phyloP scores from a whole-genome alignment of 768 basidiomycete species.

The Infundibulicybe gibba region DNA sequence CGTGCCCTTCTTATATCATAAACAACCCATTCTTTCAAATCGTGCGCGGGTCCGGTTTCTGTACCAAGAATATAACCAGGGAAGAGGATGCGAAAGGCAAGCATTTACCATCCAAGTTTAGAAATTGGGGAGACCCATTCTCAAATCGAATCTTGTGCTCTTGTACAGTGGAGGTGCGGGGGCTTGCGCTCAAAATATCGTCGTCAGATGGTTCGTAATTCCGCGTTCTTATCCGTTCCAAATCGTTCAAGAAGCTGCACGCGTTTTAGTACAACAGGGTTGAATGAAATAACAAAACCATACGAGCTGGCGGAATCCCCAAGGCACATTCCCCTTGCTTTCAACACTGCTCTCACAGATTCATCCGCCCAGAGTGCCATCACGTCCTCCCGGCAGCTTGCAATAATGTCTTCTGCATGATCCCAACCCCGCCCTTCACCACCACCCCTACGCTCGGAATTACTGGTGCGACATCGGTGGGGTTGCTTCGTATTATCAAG shows the following conservation, averaged over 20 bases:
- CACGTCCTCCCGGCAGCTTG: constrained; percentile 49
- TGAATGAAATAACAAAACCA: constrained; percentile 18
- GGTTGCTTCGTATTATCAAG: constrained; percentile 7
- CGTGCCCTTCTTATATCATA: constrained; percentile 50
- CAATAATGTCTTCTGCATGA: constrained; percentile 47
- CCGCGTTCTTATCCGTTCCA: constrained; percentile 51
- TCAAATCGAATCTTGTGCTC: constrained; percentile 61
- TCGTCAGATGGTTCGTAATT: constrained; percentile 47
- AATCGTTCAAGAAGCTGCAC: constrained; percentile 63
- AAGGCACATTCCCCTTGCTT: constrained; percentile 42
- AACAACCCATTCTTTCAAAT: constrained; percentile 56
- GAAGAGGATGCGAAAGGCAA: constrained; percentile 15
- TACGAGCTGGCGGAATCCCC: constrained; percentile 62
- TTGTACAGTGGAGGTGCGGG: constrained; percentile 68
- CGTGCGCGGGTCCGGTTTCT: constrained; percentile 14
- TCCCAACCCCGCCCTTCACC: constrained; percentile 11
- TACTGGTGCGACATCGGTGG: neutral
- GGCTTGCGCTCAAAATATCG: constrained; percentile 66
- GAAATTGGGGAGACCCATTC: constrained; percentile 26
- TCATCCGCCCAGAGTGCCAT: constrained; percentile 54
- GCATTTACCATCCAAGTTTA: constrained; percentile 4
- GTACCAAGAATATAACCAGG: constrained; percentile 31
- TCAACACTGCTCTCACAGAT: constrained; percentile 40
- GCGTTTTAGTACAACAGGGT: neutral
- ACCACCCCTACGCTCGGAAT: neutral